phyloP scores from a whole-genome alignment of 352 stramenopile genomes.

The Phytophthora cryptogea region DNA sequence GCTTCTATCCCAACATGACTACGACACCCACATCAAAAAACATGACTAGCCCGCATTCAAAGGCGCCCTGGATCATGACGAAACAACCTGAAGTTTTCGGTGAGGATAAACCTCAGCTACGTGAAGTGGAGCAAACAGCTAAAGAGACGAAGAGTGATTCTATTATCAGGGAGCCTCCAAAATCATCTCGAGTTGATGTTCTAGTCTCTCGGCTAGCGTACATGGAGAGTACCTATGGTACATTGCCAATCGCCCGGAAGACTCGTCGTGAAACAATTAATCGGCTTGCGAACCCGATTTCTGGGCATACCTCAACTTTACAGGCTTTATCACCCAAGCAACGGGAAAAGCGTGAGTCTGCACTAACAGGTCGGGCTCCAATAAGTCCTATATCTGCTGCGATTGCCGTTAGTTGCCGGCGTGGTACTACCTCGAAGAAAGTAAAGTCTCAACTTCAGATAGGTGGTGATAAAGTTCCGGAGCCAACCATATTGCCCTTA shows the following conservation, averaged over 20 bases:
- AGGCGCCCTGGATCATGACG: neutral
- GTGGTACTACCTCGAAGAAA: constrained; percentile 11
- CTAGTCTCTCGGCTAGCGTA: constrained; percentile 43
- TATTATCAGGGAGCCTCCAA: neutral
- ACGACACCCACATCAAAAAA: constrained; percentile 3
- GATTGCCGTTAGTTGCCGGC: constrained; percentile 19
- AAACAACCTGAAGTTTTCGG: constrained; percentile 2
- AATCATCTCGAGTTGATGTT: constrained; percentile 2
- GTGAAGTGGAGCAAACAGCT: neutral
- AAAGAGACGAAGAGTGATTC: constrained; percentile 7
- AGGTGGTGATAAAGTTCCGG: constrained; percentile 3
- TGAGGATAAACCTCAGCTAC: neutral
- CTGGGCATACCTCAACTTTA: constrained; percentile 67
- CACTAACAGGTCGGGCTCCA: constrained; percentile 15
- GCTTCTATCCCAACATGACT: constrained; percentile 34
- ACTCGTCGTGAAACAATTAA: constrained; percentile 62
- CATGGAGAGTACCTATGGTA: constrained; percentile 74
- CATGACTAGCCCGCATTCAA: constrained; percentile 4
- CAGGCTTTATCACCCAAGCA: constrained; percentile 59
- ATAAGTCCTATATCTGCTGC: constrained; percentile 23
- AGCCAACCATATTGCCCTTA: neutral
- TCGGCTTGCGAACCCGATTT: constrained; percentile 71
- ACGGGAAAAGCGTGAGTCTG: constrained; percentile 54
- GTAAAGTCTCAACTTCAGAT: neutral
- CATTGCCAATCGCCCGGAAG: constrained; percentile 43